Evolutionary conservation across 345 rosid genomes (phyloP).

Genomic region (Lenwebbia sp.): DNA sequence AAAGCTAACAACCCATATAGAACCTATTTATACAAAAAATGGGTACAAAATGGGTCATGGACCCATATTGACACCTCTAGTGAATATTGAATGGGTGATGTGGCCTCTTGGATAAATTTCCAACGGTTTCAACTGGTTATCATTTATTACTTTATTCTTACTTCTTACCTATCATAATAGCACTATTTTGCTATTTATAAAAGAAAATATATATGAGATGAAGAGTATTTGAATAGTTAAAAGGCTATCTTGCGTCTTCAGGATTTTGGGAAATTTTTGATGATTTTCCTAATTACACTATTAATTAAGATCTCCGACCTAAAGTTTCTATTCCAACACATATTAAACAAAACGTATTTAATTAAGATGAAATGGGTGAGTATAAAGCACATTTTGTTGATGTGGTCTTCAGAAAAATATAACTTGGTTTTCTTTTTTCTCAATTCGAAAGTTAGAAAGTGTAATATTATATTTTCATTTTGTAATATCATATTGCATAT

Average conservation of each 20-base stretch:
- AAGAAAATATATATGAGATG: not conserved
- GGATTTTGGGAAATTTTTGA: not conserved
- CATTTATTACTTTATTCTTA: not conserved
- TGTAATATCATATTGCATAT: too few relatives aligned
- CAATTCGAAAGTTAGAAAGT: not conserved
- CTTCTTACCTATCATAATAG: not conserved
- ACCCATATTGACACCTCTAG: too few relatives aligned
- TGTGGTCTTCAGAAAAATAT: not conserved
- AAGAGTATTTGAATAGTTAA: not conserved
- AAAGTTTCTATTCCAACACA: not conserved
- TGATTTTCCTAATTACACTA: not conserved
- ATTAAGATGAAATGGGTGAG: not conserved
- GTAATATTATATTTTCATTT: too few relatives aligned
- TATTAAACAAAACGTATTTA: not conserved
- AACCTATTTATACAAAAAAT: too few relatives aligned
- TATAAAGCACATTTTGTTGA: not conserved
- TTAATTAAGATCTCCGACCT: not conserved
- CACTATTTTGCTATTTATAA: not conserved
- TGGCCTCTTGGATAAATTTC: not conserved
- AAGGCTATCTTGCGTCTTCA: not conserved
- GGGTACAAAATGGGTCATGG: too few relatives aligned
- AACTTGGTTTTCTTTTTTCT: not conserved
- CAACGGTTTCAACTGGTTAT: not conserved
- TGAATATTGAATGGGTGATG: not conserved
- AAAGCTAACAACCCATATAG: too few relatives aligned